Base-by-base conservation (phyloP, 106 monocot genomes). In the Cymbidium sinense region DNA sequence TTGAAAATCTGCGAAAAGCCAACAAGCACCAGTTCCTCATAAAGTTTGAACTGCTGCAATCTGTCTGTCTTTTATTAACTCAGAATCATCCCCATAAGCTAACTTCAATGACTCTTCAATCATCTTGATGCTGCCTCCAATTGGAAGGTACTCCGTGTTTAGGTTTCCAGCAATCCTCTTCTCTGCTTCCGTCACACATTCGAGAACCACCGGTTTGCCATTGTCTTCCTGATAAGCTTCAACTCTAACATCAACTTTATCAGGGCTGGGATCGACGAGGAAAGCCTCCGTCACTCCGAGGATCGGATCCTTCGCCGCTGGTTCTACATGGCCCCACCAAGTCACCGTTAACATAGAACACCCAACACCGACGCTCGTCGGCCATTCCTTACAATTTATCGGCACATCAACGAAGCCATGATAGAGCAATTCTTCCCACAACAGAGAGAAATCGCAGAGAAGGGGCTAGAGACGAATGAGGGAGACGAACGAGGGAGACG, bases 231-330 rank as follows among this genome's bases (percentile, higher is more conserved):
- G 87, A 81, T 99, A 99, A 82, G 99, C 99, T 77, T 95, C 99
- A 51, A 99, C 98, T 62, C 95, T 95, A 50, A 99, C 99, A 80
- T 99, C 95, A 37, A 99, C 95, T 91, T 95, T 95, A 61, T 86
- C 80, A 13, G 94, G 92, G 76, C 87, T 84, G 3, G 87, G 84
- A 87, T 99, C 99, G 67, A 95, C 93, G 76, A 99, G 92, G 79
- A 93, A 99, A 10, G 99, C 99, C 90, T 99, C 99, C 61, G 99
- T 99, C 79, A 99, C 99, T 31, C 99, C 99, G 52, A 99, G 91
- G 75, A 99, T 99, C 18, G 95, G 95, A 77, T 99, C 95, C 80
- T 95, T 93, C 21, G 99, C 54, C 11, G 95, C 99, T 44, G 93
- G 92, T 85, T 99, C 95, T 18, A 99, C 92, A 70, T 83, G 83